Percentiles rank a stretch among this genome's conserved stretches.
Evolutionary conservation across 2,329 filamentous ascomycete genomes (phyloP).

Genomic region (Epichloe hybrida): DNA sequence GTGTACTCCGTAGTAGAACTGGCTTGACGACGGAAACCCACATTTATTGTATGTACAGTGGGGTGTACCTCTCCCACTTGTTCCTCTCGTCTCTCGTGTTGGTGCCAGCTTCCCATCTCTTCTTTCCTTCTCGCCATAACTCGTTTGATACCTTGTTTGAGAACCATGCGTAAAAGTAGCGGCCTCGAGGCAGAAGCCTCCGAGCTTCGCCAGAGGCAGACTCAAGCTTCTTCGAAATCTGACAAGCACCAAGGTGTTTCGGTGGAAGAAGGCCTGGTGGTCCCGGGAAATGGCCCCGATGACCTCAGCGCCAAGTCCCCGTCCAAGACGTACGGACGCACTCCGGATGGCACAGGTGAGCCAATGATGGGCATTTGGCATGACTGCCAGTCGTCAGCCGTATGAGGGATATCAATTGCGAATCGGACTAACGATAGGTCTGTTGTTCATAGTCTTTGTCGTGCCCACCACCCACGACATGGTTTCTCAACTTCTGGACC

Average conservation of each 20-base stretch:
- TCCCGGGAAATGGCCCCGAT: not conserved
- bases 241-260: not conserved
- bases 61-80: not conserved
- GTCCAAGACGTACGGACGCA: slow-evolving; percentile 72
- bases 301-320: slow-evolving; percentile 13
- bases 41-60: not conserved
- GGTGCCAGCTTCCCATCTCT: not conserved
- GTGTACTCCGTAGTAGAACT: not conserved
- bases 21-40: not conserved
- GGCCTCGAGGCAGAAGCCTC: slow-evolving; percentile 2
- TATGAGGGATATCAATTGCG: not conserved
- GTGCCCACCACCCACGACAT: slow-evolving; percentile 97
- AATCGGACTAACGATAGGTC: slow-evolving; percentile 6
- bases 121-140: not conserved
- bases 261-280: not conserved
- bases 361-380: slow-evolving; percentile 10
- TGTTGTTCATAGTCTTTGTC: slow-evolving; percentile 58
- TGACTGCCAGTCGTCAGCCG: not conserved
- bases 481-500: slow-evolving; percentile 93
- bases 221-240: not conserved
- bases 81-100: not conserved
- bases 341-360: slow-evolving; percentile 80
- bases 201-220: slow-evolving; percentile 3
- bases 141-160: not conserved
- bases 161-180: not conserved